Conservation (phyloP, 2,329 filamentous ascomycete genomes). For the Aspergillus arachidicola region DNA sequence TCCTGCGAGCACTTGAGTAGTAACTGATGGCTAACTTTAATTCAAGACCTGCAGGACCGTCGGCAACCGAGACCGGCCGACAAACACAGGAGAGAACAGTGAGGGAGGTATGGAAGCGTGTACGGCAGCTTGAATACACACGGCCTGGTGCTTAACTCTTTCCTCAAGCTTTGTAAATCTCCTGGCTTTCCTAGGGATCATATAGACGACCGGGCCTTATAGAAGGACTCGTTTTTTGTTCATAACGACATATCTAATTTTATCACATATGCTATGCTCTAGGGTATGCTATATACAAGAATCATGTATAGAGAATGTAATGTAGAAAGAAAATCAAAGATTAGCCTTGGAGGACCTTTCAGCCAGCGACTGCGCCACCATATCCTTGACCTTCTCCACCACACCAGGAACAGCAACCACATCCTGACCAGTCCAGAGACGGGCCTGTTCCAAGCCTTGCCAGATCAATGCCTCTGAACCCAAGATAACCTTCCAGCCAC, state of each 20-base stretch:
- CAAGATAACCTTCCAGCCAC: slow-evolving; percentile 73
- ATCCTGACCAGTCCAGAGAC: slow-evolving; percentile 64
- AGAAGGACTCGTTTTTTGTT: background rate
- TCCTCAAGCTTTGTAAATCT: slow-evolving; percentile 6
- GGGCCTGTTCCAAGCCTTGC: slow-evolving; percentile 71
- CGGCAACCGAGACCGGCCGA: slow-evolving; percentile 62
- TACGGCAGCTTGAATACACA: slow-evolving; percentile 66
- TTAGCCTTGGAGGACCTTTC: slow-evolving; percentile 35
- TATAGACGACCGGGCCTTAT: background rate
- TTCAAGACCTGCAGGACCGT: slow-evolving; percentile 64
- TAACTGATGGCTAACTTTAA: slow-evolving; percentile 1
- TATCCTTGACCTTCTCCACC: slow-evolving; percentile 60
- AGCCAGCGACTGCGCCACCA: slow-evolving; percentile 52
- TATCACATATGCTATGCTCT: slow-evolving; percentile 25
- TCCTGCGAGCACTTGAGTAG: background rate
- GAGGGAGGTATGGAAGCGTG: slow-evolving; percentile 72
- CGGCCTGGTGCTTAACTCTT: slow-evolving; percentile 59
- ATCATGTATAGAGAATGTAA: slow-evolving; percentile 18
- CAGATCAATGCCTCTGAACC: slow-evolving; percentile 78
- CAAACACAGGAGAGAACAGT: slow-evolving; percentile 71
- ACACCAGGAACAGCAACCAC: slow-evolving; percentile 58
- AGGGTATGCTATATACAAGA: slow-evolving; percentile 27
- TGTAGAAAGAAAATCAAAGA: slow-evolving; percentile 21
- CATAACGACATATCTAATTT: slow-evolving; percentile 5
- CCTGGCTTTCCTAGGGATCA: background rate